Base-by-base conservation (phyloP, 148 eudicot species). In the Hydrangea macrophylla region DNA sequence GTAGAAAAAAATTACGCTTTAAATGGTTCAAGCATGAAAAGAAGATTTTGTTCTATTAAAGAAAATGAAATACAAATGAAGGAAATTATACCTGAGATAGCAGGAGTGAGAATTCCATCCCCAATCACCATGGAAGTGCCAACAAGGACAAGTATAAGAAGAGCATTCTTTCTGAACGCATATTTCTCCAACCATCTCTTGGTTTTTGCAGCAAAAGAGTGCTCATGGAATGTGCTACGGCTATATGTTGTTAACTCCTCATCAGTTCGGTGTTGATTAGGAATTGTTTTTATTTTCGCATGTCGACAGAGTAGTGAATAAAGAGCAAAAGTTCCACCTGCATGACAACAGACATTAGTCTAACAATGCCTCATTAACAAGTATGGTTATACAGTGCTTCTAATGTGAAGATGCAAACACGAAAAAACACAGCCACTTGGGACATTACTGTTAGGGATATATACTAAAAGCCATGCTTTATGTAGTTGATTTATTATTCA, bases 291-390 rank as follows among this genome's bases (percentile, higher is more conserved):
- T 40, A 90, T 76, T 66, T 88, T 85, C 68, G 98, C 97, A 76
- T 94, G 98, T 60, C 98, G 81, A 79, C 98, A 94, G 7, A 94
- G 86, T 64, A 94, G 80, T 44, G 98, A 94, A 81, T 94, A 94
- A 69, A 94, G 92, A 71, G 97, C 98, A 78, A 94, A 90, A 32
- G 97, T 90, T 60, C 98, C 98, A 60, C 98, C 98, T 93, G 78
- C 65, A 74, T 33, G 39, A 33, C 36, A 23, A 63, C 53, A 58
- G 24, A 35, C 39, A 58, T 44, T 23, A 28, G 13, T 17, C 3
- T 5, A 3, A 51, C 35, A 20, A 58, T 42, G 26, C 23, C 20
- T 58, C 30, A 22, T 67, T 24, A 72, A 54, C 11, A 60, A 37
- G 50, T 11, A 44, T 31, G 25, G 26, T n/a, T 48, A 32, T 26